Conservation (phyloP, 1,284 basidiomycete species). For the Sporisorium sorghi region DNA sequence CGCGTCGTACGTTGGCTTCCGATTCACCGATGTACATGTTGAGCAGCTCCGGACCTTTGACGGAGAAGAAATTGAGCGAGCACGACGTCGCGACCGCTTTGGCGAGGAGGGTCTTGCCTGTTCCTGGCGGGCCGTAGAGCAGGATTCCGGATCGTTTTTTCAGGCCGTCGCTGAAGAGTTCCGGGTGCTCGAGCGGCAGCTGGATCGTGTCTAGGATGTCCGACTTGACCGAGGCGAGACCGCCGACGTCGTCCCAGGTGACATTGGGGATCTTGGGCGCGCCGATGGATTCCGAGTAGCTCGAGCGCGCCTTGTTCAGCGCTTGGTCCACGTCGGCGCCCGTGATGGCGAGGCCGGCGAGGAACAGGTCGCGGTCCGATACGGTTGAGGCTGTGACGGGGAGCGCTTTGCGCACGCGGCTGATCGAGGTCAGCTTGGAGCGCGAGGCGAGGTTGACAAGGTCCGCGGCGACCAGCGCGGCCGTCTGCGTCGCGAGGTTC, state of each 20-base stretch:
- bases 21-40: conserved; percentile 73
- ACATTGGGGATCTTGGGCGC: conserved; percentile 97
- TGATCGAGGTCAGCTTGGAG: conserved; percentile 76
- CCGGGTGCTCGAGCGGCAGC: conserved; percentile 91
- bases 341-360: conserved; percentile 76
- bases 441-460: conserved; percentile 79
- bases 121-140: conserved; percentile 71
- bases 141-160: conserved; percentile 88
- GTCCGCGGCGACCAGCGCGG: conserved; percentile 88
- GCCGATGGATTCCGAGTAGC: conserved; percentile 91
- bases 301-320: conserved; percentile 79
- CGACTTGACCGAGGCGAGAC: conserved; percentile 85
- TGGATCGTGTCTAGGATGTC: conserved; percentile 98
- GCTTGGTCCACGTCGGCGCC: conserved; percentile 80
- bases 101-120: conserved; percentile 72
- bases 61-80: conserved; percentile 72
- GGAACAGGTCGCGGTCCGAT: conserved; percentile 45
- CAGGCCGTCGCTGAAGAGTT: conserved; percentile 89
- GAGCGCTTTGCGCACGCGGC: conserved; percentile 72
- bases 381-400: conserved; percentile 8
- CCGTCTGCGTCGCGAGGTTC: conserved; percentile 85
- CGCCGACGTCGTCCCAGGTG: conserved; percentile 97
- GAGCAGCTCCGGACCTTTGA: conserved; percentile 72
- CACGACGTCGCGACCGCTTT: conserved; percentile 77
- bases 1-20: conserved; percentile 71